These are phyloP conservation scores for Apiospora hydei DNA, from an alignment of 2,329 filamentous ascomycete genomes.

Conservation along the genomic window DNA sequence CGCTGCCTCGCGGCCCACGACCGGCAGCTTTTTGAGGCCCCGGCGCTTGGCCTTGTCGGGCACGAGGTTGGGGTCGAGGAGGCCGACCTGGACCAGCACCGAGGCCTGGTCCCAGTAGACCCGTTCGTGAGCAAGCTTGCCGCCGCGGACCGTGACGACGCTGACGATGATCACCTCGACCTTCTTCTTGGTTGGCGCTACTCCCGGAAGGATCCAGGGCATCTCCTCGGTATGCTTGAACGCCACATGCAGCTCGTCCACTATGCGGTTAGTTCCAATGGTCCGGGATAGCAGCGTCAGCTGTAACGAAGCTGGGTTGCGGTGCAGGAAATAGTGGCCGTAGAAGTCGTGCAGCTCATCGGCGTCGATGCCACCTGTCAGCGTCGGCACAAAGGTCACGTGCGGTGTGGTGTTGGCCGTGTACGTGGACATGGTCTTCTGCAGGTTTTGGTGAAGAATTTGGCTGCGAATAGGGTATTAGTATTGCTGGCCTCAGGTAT, in stretches of 20 bases:
- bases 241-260: constrained; percentile 67
- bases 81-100: constrained; percentile 65
- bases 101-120: constrained; percentile 74
- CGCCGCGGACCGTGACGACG: constrained; percentile 69
- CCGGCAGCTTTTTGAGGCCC: constrained; percentile 47
- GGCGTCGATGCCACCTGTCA: constrained; percentile 69
- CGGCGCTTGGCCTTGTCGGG: constrained; percentile 44
- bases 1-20: constrained; percentile 50
- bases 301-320: constrained; percentile 65
- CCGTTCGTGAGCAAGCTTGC: constrained; percentile 70
- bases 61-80: constrained; percentile 54
- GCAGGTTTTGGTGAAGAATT: constrained; percentile 66
- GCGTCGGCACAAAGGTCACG: constrained; percentile 72
- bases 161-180: constrained; percentile 67
- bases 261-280: constrained; percentile 68
- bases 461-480: constrained; percentile 39
- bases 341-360: constrained; percentile 69
- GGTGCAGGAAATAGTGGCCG: constrained; percentile 67
- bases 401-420: constrained; percentile 69
- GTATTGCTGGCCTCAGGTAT: not conserved
- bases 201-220: constrained; percentile 67
- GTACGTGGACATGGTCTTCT: constrained; percentile 66
- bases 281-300: constrained; percentile 71
- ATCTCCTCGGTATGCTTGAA: constrained; percentile 65
- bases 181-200: constrained; percentile 61